phyloP scores from a whole-genome alignment of 345 rosid species.

The Syzygium oleosum region DNA sequence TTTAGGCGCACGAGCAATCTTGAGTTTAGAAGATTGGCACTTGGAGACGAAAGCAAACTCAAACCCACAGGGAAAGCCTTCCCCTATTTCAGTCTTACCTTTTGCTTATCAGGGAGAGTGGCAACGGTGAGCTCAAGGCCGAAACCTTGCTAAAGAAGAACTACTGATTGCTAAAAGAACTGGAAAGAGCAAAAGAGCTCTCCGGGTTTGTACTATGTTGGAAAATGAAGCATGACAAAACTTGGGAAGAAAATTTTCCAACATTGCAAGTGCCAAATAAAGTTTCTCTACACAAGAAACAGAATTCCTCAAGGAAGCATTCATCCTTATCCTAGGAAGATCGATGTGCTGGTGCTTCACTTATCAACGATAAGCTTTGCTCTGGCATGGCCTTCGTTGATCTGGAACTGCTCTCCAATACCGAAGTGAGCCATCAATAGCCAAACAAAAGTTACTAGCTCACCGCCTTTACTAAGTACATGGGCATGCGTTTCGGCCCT shows the following conservation, averaged over 20 bases:
- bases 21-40: not conserved
- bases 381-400: slow-evolving; percentile 44
- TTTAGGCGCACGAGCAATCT: not conserved
- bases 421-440: slow-evolving; percentile 73
- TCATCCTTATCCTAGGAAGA: not conserved
- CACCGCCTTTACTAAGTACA: slow-evolving; percentile 54
- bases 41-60: not conserved
- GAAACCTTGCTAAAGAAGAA: not conserved
- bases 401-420: slow-evolving; percentile 44
- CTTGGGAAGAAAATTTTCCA: not conserved
- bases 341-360: not conserved
- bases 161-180: not conserved
- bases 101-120: not conserved
- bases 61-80: not conserved
- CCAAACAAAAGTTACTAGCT: slow-evolving; percentile 58
- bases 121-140: not conserved
- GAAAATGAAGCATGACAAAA: not conserved
- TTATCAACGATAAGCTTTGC: slow-evolving; percentile 44
- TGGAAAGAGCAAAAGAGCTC: not conserved
- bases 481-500: slow-evolving; percentile 47
- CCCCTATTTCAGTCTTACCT: not conserved
- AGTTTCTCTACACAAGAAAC: not conserved
- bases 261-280: not conserved
- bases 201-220: not conserved
- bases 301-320: not conserved